Evolutionary conservation across 345 rosid species (phyloP).

Genomic region (Eucalyptus pumila): DNA sequence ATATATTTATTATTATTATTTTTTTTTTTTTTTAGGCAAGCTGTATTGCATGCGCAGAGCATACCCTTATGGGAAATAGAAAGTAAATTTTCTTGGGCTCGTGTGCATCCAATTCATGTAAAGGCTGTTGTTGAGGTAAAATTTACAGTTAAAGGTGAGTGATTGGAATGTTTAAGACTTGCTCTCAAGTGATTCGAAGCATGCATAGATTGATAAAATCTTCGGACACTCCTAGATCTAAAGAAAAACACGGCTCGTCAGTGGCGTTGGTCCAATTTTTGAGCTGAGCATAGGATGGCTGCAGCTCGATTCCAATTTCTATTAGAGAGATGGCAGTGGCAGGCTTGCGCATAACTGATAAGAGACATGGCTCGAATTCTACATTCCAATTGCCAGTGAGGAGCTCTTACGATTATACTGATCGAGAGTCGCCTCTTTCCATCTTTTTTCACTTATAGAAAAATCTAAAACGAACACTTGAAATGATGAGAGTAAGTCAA

Average conservation of each 20-base stretch:
- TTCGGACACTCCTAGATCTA: neutral
- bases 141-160: neutral
- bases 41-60: neutral
- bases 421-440: neutral
- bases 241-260: fast-evolving
- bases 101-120: neutral
- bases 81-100: neutral
- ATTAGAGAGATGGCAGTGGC: neutral
- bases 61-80: neutral
- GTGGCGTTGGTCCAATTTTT: neutral
- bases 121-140: neutral
- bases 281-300: neutral
- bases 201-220: fast-evolving
- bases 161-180: too few relatives aligned
- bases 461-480: neutral
- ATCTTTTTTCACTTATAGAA: neutral
- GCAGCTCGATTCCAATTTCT: neutral
- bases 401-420: neutral
- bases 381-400: neutral
- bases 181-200: neutral
- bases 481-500: neutral
- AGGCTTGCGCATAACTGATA: neutral
- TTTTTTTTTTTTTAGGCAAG: neutral
- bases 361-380: neutral
- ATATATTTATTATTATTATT: fast-evolving